These are phyloP conservation scores for Lentinus brumalis DNA, from an alignment of 768 basidiomycete species.

Conservation along the genomic window DNA sequence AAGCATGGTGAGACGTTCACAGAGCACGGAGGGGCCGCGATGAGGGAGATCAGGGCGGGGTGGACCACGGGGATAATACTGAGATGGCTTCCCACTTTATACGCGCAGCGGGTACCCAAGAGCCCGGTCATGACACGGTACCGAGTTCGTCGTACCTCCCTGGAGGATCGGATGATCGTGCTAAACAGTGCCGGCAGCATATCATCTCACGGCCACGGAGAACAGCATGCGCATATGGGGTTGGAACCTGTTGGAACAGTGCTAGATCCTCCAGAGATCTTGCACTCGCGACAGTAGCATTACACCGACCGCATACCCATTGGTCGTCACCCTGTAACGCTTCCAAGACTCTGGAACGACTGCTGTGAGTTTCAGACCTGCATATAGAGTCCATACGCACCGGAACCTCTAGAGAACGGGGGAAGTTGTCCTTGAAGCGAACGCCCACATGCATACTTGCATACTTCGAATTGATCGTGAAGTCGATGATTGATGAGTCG, in stretches of 20 bases:
- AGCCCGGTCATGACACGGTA: background rate
- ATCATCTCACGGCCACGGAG: background rate
- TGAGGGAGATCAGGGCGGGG: background rate
- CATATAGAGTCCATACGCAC: background rate
- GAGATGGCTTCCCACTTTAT: background rate
- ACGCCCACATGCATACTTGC: conserved; percentile 1
- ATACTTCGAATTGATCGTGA: background rate
- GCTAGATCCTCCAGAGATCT: background rate
- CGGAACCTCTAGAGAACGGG: background rate
- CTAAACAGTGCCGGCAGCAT: background rate
- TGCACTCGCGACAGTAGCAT: background rate
- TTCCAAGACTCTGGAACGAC: background rate
- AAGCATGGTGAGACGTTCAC: conserved; percentile 6
- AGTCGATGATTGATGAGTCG: conserved; percentile 7
- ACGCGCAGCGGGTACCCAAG: conserved; percentile 3
- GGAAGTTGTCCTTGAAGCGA: background rate
- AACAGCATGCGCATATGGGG: background rate
- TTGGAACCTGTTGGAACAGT: background rate
- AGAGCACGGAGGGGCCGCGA: background rate
- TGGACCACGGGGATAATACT: background rate
- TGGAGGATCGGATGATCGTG: background rate
- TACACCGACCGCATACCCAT: background rate
- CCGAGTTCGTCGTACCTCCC: background rate
- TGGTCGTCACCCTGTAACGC: background rate
- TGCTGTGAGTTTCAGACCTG: background rate